A percentile compares a stretch with the other conserved stretches of the same genome.
phyloP scores from a whole-genome alignment of 2,329 filamentous ascomycete species.

The Fusarium citri region DNA sequence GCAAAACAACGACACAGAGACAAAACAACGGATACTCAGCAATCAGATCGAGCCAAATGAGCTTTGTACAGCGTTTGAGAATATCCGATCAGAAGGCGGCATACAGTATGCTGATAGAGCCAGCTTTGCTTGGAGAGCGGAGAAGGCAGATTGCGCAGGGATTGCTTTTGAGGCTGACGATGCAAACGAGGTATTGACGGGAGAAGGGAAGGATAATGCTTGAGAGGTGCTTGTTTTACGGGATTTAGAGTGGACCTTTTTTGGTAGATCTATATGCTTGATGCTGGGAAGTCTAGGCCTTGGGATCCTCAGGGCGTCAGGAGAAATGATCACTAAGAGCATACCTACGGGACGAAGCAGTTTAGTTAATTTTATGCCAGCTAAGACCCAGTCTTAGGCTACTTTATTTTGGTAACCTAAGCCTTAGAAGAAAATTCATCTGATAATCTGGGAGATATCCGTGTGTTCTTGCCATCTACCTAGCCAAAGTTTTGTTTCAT shows the following conservation, averaged over 20 bases:
- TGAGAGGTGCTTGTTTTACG: neutral
- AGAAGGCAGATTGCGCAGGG: constrained; percentile 43
- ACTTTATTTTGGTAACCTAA: no score
- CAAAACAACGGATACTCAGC: neutral
- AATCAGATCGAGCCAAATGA: constrained; percentile 7
- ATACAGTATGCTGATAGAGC: constrained; percentile 39
- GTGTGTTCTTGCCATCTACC: neutral
- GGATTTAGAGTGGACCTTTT: neutral
- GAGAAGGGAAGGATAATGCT: neutral
- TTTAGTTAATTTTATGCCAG: no score
- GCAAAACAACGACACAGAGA: neutral
- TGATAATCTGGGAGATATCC: neutral
- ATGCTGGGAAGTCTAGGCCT: neutral
- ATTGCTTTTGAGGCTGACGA: constrained; percentile 43
- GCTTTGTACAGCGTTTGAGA: constrained; percentile 27
- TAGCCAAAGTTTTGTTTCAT: neutral
- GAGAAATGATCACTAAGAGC: no score
- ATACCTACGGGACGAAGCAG: no score
- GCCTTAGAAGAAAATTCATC: no score
- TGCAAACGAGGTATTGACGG: constrained; percentile 17
- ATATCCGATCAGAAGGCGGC: constrained; percentile 20
- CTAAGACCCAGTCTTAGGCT: no score
- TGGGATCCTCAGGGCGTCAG: neutral
- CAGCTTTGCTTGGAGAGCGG: constrained; percentile 44
- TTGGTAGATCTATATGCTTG: neutral